Conservation (phyloP, 2,329 filamentous ascomycete genomes). For the Cladosporium phlei region DNA sequence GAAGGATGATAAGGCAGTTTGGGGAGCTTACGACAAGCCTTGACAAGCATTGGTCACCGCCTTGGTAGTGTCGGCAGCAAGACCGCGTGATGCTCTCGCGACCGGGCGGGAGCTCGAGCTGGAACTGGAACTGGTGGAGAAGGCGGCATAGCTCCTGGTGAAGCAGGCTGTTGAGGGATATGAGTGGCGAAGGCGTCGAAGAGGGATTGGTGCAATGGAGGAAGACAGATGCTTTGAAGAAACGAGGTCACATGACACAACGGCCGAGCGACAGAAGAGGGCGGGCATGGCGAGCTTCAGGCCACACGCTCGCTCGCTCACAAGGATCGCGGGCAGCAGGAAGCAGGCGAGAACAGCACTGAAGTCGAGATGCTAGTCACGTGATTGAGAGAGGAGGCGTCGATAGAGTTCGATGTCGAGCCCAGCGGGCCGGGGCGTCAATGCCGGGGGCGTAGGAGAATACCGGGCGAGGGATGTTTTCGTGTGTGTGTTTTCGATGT, state of each 20-base stretch:
- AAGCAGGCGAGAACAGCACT: slow-evolving; percentile 4
- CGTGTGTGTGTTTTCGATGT: too few species aligned
- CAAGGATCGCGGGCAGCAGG: not conserved
- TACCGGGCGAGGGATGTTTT: too few species aligned
- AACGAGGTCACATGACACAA: slow-evolving; percentile 11
- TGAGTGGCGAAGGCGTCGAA: not conserved
- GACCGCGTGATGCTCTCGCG: not conserved
- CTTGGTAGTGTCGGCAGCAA: not conserved
- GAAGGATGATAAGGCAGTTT: too few species aligned
- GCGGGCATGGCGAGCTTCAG: slow-evolving; percentile 8
- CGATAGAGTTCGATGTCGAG: too few species aligned
- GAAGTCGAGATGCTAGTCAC: slow-evolving; percentile 2
- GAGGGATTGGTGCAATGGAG: not conserved
- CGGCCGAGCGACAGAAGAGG: slow-evolving; percentile 5
- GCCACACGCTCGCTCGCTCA: not conserved
- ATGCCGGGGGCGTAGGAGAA: slow-evolving; percentile 1
- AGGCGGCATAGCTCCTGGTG: not conserved
- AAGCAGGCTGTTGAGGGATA: too few species aligned
- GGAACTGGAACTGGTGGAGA: not conserved
- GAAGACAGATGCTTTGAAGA: not conserved
- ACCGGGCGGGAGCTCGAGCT: not conserved
- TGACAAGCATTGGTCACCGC: not conserved
- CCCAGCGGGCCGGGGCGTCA: not conserved
- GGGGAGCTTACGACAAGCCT: slow-evolving; percentile 1
- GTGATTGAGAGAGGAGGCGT: not conserved